Conservation (phyloP, 768 basidiomycete genomes). For the Coprinopsis strossmayeri region DNA sequence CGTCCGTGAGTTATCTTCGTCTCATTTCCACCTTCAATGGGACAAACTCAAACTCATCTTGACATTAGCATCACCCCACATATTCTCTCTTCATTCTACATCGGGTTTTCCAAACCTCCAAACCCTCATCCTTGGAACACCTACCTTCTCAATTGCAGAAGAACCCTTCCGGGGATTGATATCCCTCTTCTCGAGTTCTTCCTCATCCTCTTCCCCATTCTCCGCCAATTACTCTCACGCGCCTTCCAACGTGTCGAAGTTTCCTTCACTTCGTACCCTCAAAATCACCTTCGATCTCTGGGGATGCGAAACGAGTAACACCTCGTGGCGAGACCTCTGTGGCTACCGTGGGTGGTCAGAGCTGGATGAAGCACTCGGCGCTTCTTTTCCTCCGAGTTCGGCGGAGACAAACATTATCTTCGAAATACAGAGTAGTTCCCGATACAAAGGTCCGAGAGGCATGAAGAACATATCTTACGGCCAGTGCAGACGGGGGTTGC, state of each 20-base stretch:
- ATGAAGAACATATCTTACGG: not conserved
- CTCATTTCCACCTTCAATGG: not conserved
- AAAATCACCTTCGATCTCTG: constrained; percentile 8
- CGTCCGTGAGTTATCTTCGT: not conserved
- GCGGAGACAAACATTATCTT: not conserved
- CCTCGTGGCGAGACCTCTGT: constrained; percentile 2
- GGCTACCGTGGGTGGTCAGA: constrained; percentile 8
- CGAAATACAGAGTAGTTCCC: constrained; percentile 2
- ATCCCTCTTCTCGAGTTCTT: constrained; percentile 1
- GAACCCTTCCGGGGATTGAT: constrained; percentile 6
- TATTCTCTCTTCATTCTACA: too few species aligned
- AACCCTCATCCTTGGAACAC: constrained; percentile 4
- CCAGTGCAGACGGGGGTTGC: not conserved
- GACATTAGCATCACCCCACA: too few species aligned
- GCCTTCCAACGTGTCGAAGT: not conserved
- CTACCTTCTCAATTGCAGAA: not conserved
- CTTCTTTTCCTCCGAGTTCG: not conserved
- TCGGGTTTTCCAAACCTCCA: constrained; percentile 6
- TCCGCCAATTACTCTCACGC: not conserved
- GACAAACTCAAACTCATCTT: too few species aligned
- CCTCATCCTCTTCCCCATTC: not conserved
- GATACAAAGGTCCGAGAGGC: constrained; percentile 3
- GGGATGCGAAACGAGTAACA: constrained; percentile 4
- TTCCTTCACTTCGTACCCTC: constrained; percentile 4
- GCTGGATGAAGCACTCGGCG: not conserved